These are phyloP conservation scores for Microcos paniculata DNA, from an alignment of 345 rosid species.

Conservation along the genomic window DNA sequence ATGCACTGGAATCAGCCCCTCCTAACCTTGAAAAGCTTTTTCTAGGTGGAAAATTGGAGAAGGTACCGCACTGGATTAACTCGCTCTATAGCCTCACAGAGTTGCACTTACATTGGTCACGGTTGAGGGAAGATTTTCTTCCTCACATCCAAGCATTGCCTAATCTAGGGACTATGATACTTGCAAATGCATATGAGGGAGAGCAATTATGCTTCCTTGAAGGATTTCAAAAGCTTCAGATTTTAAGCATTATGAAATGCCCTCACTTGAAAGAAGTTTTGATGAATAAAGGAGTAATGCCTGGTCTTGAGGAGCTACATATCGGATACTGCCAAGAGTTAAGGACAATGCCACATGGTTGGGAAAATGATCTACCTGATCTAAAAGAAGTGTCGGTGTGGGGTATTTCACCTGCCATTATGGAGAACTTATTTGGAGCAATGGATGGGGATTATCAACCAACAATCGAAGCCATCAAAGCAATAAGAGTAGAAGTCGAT, in stretches of 20 bases:
- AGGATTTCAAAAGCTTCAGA: constrained; percentile 29
- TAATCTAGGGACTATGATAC: constrained; percentile 4
- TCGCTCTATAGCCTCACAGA: not conserved
- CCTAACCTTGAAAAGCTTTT: too few relatives aligned
- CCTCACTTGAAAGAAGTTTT: constrained; percentile 17
- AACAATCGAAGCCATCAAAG: too few relatives aligned
- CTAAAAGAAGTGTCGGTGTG: constrained; percentile 28
- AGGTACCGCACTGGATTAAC: not conserved
- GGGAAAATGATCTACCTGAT: constrained; percentile 16
- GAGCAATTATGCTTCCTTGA: constrained; percentile 13
- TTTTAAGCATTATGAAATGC: constrained; percentile 15
- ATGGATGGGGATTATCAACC: not conserved
- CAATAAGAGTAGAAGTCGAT: too few relatives aligned
- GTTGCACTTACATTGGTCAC: too few relatives aligned
- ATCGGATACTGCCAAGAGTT: not conserved
- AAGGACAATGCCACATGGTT: constrained; percentile 10
- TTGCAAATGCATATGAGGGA: constrained; percentile 18
- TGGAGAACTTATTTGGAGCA: constrained; percentile 23
- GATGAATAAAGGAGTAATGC: constrained; percentile 22
- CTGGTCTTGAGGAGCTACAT: constrained; percentile 21
- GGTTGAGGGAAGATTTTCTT: too few relatives aligned
- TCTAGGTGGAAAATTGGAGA: too few relatives aligned
- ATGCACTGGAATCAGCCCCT: too few relatives aligned
- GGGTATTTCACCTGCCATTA: constrained; percentile 19
- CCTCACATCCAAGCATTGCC: constrained; percentile 21